Evolutionary conservation across 2,329 filamentous ascomycete genomes (phyloP).

Genomic region (Trichoderma sp.): DNA sequence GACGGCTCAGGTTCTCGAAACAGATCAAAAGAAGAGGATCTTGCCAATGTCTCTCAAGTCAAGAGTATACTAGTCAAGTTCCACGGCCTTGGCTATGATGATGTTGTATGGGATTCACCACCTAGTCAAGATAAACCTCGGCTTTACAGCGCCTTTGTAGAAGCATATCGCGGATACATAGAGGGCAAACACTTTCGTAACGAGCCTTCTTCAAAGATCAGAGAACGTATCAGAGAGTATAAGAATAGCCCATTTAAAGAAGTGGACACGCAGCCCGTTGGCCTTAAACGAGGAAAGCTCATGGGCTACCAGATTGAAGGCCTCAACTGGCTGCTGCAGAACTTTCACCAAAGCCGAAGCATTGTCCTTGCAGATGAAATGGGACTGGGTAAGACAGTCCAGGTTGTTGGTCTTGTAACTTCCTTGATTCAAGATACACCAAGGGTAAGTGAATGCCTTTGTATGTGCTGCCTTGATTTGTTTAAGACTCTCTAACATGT

Average conservation of each 20-base stretch:
- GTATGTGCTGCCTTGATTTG: neutral
- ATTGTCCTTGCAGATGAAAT: conserved; percentile 96
- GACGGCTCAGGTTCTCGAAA: conserved; percentile 48
- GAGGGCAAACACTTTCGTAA: conserved; percentile 69
- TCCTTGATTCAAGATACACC: conserved; percentile 68
- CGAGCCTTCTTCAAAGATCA: conserved; percentile 61
- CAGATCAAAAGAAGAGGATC: conserved; percentile 67
- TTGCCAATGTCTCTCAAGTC: conserved; percentile 71
- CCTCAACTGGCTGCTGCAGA: conserved; percentile 91
- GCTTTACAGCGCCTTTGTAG: conserved; percentile 76
- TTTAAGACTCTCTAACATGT: conserved; percentile 25
- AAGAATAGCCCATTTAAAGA: conserved; percentile 68
- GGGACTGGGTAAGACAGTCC: conserved; percentile 96
- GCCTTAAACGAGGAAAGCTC: conserved; percentile 74
- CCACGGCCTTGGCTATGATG: conserved; percentile 87
- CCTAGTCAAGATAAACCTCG: conserved; percentile 65
- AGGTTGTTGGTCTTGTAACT: conserved; percentile 81
- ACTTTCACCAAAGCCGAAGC: conserved; percentile 80
- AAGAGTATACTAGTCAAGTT: conserved; percentile 82
- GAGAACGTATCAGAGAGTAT: conserved; percentile 67
- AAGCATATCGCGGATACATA: conserved; percentile 85
- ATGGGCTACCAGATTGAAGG: conserved; percentile 95
- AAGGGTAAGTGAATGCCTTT: conserved; percentile 38
- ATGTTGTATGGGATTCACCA: conserved; percentile 85
- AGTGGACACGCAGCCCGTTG: conserved; percentile 70